Evolutionary conservation across 1,284 basidiomycete species (phyloP), one percentile per base, ranked within the genome.

Genomic region (Sanguinoderma infundibulare): DNA sequence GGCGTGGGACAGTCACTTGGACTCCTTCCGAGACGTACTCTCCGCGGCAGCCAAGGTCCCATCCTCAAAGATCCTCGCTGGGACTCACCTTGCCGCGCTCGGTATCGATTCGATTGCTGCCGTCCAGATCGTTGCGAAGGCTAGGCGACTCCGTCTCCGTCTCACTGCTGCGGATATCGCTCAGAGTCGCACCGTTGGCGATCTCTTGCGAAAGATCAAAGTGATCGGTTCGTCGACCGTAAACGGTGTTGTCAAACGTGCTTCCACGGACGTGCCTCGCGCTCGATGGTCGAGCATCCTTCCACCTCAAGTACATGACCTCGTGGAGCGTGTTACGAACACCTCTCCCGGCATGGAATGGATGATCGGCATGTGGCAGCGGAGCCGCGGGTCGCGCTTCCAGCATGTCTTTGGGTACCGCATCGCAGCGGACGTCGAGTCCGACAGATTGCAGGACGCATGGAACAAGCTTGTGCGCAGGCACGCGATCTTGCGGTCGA

Each of bases 41-140:
- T 68, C 67, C n/a, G 57, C 65, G 14, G 66, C 72, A 14, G 62
- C 68, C 1, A 67, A 69, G 26, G 65, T 69, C 5, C 57, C 73
- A 9, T 32, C 55, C 6, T 65, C 71, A 0, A 63, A 63, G 35
- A 65, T 83, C 15, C 64, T 69, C 24, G 63, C 71, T 7, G 58
- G 67, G 9, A 80, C 79, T 5, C 72, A 75, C 1, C 73, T 82
- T 12, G 72, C 73, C 12, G 73, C 80, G 6, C 68, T 84, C 6
- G 83, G 83, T 9, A 73, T 84, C n/a, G 83, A 84, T 65, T 84
- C 83, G 1, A 84, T 84, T 56, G 81, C 79, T 30, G 81, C 83
- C 20, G 81, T 84, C 46, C 79, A 79, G 60, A 72, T 84, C 20
- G 74, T 77, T 8, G 74, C 79, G 1, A 67, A 61, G 49, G 58